Conservation (phyloP, 768 basidiomycete genomes). For the Podaxis mareebaensis region DNA sequence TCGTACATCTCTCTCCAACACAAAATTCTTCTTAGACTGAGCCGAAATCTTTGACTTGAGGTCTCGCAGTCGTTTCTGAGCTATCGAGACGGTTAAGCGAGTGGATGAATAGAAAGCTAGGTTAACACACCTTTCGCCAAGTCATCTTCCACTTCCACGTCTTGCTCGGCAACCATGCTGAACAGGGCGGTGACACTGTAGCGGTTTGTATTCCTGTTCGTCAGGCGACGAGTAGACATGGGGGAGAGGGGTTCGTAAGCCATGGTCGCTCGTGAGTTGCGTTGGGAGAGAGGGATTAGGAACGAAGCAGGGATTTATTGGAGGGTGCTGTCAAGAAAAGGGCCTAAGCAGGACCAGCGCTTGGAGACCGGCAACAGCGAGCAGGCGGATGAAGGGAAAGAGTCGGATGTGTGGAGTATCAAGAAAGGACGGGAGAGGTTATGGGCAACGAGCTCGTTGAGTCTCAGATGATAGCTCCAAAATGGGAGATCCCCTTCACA, state of each 20-base stretch:
- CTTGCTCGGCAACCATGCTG: slow-evolving; percentile 98
- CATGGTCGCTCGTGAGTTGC: slow-evolving; percentile 43
- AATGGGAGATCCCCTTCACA: slow-evolving; percentile 14
- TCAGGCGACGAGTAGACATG: slow-evolving; percentile 72
- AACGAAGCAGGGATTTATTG: slow-evolving; percentile 18
- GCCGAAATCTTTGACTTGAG: slow-evolving; percentile 96
- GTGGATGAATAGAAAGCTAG: slow-evolving; percentile 6
- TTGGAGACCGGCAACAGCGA: slow-evolving; percentile 24
- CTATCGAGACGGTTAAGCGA: slow-evolving; percentile 37
- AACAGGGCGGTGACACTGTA: slow-evolving; percentile 96
- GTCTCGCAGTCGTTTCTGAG: slow-evolving; percentile 95
- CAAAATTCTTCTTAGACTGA: slow-evolving; percentile 99
- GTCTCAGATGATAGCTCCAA: slow-evolving; percentile 11
- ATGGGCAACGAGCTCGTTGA: not conserved
- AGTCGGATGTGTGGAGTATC: slow-evolving; percentile 14
- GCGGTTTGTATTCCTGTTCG: slow-evolving; percentile 93
- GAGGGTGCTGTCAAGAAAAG: slow-evolving; percentile 9
- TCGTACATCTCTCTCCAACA: slow-evolving; percentile 96
- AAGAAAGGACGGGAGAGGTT: slow-evolving; percentile 1
- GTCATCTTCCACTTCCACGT: slow-evolving; percentile 97
- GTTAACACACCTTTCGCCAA: slow-evolving; percentile 80
- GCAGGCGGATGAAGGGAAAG: slow-evolving; percentile 13
- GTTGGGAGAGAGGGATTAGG: slow-evolving; percentile 23
- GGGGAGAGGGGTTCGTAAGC: slow-evolving; percentile 67
- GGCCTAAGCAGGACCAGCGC: slow-evolving; percentile 20